Percentiles rank a stretch among this genome's conserved stretches.
Conservation (phyloP, 2,329 filamentous ascomycete genomes). For the Exophiala spinifera region DNA sequence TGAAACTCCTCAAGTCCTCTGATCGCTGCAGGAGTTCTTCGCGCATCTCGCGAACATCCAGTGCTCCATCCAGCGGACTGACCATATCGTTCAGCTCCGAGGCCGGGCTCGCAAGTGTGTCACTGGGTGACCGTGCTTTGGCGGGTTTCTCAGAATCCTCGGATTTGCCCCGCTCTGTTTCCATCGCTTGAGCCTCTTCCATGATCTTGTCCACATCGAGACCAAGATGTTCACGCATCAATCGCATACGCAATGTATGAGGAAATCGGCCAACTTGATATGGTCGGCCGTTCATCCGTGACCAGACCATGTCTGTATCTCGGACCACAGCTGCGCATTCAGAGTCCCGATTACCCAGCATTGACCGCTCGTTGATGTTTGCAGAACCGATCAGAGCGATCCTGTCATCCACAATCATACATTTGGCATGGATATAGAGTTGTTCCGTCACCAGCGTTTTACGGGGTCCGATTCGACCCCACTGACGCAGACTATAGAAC, state of each 20-base stretch:
- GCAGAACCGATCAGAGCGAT: slow-evolving; percentile 93
- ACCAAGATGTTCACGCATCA: slow-evolving; percentile 97
- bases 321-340: slow-evolving; percentile 87
- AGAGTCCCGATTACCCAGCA: slow-evolving; percentile 88
- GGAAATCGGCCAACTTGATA: slow-evolving; percentile 91
- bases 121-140: slow-evolving; percentile 27
- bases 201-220: slow-evolving; percentile 88
- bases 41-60: slow-evolving; percentile 31
- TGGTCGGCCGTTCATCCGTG: slow-evolving; percentile 83
- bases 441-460: slow-evolving; percentile 89
- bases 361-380: slow-evolving; percentile 97
- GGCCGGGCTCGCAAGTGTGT: slow-evolving; percentile 19
- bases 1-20: slow-evolving; percentile 65
- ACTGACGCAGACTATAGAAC: slow-evolving; percentile 88
- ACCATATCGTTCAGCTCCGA: slow-evolving; percentile 16
- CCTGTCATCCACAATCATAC: slow-evolving; percentile 92
- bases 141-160: slow-evolving; percentile 47
- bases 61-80: slow-evolving; percentile 7
- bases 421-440: slow-evolving; percentile 96
- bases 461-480: slow-evolving; percentile 83
- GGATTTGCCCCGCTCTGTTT: slow-evolving; percentile 56
- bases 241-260: slow-evolving; percentile 83
- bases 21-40: slow-evolving; percentile 57
- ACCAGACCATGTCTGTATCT: slow-evolving; percentile 89
- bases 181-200: slow-evolving; percentile 70